Base-by-base conservation (phyloP, 2,329 filamentous ascomycete genomes). In the Claviceps capensis region DNA sequence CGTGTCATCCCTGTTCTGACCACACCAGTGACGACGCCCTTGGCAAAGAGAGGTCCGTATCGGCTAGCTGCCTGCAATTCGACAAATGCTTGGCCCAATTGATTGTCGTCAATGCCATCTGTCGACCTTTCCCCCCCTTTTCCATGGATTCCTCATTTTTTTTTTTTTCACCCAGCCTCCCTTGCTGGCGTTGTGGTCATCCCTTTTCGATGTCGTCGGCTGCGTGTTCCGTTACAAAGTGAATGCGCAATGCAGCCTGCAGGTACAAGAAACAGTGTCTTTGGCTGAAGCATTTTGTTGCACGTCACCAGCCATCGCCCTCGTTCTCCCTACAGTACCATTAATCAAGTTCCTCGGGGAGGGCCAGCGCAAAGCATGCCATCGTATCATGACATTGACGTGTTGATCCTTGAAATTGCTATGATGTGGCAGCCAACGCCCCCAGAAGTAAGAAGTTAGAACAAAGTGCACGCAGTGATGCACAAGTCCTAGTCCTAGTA, bases 361-460 rank as follows among this genome's bases (percentile, higher is more conserved):
- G 26, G 34, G 13, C 30, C 37, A 36, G 23, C 34, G 38, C 45
- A 37, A 30, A 7, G 26, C 45, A 47, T 6, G 8, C 45, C 45
- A 19, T 46, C 34, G 30, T 36, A 11, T 36, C 9, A 9, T 26
- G 16, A 6, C 16, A 34, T 34, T 11, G 30, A 34, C 30, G 30
- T 34, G 9, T 34, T 44, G 44, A 51, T 46, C 52, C 51, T 51
- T 55, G 51, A 48, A 51, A 53, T 48, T 44, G 26, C 46, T 50
- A 41, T 55, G 53, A 55, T 55, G 47, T 53, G 23, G 43, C 23
- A 26, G 14, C 43, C 45, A 37, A 37, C 34, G n/a, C 17, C 45
- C 30, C n/a, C 37, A 14, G 22, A 34, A n/a, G 22, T 41, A 16
- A 40, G 36, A n/a, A 34, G 30, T 34, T 34, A 11, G 30, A 34